Conservation (phyloP, 306 rosid genomes). For the Ochetophila trinervis region DNA sequence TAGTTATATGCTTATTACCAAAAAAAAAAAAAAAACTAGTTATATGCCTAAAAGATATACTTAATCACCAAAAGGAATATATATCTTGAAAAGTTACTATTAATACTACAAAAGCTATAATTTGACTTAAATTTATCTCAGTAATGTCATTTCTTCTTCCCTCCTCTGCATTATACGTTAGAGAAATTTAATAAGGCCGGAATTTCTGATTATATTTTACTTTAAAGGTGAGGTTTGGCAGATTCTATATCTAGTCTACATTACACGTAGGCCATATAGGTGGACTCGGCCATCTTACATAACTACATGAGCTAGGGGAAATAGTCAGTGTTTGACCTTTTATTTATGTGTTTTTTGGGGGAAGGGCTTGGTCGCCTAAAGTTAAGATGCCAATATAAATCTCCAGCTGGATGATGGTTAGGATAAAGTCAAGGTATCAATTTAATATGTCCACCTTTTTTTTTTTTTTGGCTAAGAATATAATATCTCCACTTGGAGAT, state of each 20-base stretch:
- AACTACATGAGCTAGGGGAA: background rate
- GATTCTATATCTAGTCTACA: background rate
- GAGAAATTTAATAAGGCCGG: background rate
- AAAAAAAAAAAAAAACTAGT: no score
- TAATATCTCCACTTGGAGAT: no score
- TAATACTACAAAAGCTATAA: no score
- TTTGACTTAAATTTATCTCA: background rate
- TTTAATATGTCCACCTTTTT: no score
- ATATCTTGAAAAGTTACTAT: background rate
- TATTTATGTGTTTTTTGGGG: no score
- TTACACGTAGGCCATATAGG: background rate
- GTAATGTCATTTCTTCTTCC: background rate
- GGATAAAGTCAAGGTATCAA: background rate
- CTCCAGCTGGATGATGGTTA: conserved; percentile 1
- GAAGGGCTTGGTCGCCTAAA: no score
- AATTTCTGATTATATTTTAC: background rate
- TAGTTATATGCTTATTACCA: background rate
- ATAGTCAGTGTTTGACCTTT: background rate
- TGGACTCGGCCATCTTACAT: background rate
- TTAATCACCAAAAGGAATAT: background rate
- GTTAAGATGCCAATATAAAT: background rate
- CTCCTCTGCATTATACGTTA: background rate
- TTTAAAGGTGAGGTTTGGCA: background rate
- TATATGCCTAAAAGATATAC: background rate
- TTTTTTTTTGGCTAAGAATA: no score